phyloP scores from a whole-genome alignment of 257 asterid genomes.

The Ilex asprella region DNA sequence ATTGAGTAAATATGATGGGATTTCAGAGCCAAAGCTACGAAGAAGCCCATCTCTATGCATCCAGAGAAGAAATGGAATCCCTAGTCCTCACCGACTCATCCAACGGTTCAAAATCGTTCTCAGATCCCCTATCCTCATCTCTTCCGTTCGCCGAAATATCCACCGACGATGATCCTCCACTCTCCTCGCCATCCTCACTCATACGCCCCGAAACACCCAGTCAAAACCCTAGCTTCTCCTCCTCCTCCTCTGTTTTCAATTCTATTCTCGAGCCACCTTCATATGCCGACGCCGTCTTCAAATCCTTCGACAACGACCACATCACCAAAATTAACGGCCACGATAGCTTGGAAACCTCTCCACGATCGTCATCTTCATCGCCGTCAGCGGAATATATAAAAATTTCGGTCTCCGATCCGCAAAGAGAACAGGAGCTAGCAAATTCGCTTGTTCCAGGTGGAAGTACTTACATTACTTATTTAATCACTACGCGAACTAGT shows the following conservation, averaged over 20 bases:
- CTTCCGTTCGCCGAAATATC: conserved; percentile 50
- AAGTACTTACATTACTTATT: conserved; percentile 47
- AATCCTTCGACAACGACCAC: conserved; percentile 65
- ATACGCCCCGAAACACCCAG: conserved; percentile 5
- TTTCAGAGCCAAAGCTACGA: conserved; percentile 11
- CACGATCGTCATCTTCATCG: conserved; percentile 30
- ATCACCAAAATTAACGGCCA: conserved; percentile 36
- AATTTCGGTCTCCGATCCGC: conserved; percentile 81
- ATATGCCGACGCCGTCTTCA: conserved; percentile 89
- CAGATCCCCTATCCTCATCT: conserved; percentile 50
- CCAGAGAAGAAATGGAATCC: conserved; percentile 57
- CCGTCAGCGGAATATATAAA: conserved; percentile 36
- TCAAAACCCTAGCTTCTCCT: conserved; percentile 40
- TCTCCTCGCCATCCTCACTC: conserved; percentile 16
- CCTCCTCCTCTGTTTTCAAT: conserved; percentile 25
- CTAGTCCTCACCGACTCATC: conserved; percentile 42
- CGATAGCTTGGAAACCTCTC: conserved; percentile 39
- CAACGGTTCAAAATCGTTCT: conserved; percentile 32
- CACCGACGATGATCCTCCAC: conserved; percentile 30
- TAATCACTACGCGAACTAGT: conserved; percentile 76
- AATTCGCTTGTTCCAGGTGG: conserved; percentile 74
- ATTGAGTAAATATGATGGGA: conserved; percentile 48
- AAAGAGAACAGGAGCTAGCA: conserved; percentile 62
- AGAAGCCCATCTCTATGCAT: conserved; percentile 42
- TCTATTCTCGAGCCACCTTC: conserved; percentile 97